Evolutionary conservation across 768 basidiomycete species (phyloP).

Genomic region (Tylopilus felleus): DNA sequence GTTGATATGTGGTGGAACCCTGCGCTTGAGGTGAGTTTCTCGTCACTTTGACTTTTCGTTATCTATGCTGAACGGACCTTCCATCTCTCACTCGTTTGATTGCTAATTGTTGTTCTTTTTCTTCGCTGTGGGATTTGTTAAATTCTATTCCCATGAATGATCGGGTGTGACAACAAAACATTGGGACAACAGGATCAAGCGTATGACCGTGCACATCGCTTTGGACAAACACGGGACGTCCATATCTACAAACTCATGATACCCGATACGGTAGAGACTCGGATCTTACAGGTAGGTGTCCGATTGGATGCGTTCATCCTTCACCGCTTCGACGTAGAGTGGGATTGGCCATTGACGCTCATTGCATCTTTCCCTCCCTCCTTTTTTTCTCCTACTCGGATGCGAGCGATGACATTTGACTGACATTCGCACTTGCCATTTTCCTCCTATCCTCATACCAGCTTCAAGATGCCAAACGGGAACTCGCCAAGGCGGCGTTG

Average conservation of each 20-base stretch:
- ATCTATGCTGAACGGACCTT: constrained; percentile 7
- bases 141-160: neutral
- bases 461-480: constrained; percentile 92
- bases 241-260: constrained; percentile 89
- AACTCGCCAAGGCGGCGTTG: constrained; percentile 76
- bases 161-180: neutral
- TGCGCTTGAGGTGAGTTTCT: constrained; percentile 62
- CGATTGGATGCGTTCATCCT: neutral
- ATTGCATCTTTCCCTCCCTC: neutral
- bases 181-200: constrained; percentile 69
- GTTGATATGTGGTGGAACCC: constrained; percentile 97
- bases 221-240: constrained; percentile 84
- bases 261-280: constrained; percentile 81
- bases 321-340: too few relatives aligned
- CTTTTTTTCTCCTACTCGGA: neutral
- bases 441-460: constrained; percentile 21
- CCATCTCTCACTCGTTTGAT: neutral
- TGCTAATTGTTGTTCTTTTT: neutral
- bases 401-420: neutral
- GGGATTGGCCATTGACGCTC: neutral
- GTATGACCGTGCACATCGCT: constrained; percentile 87
- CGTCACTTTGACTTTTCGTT: neutral
- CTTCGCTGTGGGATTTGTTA: neutral
- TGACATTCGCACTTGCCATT: neutral
- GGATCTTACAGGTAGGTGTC: constrained; percentile 63